These are phyloP conservation scores for Trichoderma virens DNA, from an alignment of 495 filamentous ascomycete species.

Conservation along the genomic window DNA sequence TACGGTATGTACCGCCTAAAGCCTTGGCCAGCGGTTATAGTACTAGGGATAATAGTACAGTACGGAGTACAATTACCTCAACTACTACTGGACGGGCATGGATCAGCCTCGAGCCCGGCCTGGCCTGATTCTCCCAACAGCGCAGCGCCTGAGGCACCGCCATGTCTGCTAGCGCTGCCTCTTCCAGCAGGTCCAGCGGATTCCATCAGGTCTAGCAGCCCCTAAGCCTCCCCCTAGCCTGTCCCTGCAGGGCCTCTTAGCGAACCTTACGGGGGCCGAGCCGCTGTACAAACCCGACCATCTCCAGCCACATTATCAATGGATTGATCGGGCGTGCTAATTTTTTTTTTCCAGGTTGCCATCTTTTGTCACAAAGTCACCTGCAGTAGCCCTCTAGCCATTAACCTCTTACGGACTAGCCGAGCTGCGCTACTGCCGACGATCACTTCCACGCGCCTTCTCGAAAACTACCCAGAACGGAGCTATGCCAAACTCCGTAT, in stretches of 20 bases:
- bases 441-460: conserved; percentile 7
- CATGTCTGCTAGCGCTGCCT: conserved; percentile 3
- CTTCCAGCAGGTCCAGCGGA: not conserved
- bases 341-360: not conserved
- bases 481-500: not conserved
- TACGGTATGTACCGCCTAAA: too few relatives aligned
- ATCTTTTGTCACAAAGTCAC: not conserved
- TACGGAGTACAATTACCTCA: too few relatives aligned
- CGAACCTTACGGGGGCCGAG: conserved; percentile 9
- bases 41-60: too few relatives aligned
- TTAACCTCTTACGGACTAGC: not conserved
- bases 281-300: not conserved
- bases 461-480: conserved; percentile 4
- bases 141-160: not conserved
- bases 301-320: not conserved
- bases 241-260: not conserved
- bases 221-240: too few relatives aligned
- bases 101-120: too few relatives aligned
- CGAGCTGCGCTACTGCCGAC: not conserved
- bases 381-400: not conserved
- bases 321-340: not conserved
- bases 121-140: not conserved
- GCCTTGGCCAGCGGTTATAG: too few relatives aligned
- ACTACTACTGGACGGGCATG: too few relatives aligned
- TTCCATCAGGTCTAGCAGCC: not conserved